Evolutionary conservation across 306 rosid genomes (phyloP), one percentile per base, ranked within the genome.

Genomic region (Sphenostylis stenocarpa): DNA sequence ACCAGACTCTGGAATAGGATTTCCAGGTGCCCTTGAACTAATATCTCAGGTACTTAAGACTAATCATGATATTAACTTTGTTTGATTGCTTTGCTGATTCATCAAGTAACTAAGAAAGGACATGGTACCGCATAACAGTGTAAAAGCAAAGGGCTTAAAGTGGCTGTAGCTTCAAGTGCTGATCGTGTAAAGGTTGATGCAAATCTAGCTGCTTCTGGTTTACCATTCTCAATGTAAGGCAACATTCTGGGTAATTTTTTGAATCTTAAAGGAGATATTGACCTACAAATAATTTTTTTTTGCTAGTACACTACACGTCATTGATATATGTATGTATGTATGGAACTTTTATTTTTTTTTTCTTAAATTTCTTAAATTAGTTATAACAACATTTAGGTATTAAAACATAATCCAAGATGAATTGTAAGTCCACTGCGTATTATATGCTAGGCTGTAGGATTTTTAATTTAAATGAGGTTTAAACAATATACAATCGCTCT

Each of bases 81-180:
- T 78, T 47, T 79, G 78, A 53, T 48, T 68, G 17, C 52, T 34
- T 79, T 68, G 76, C 80, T 76, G 52, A 45, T 80, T 71, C 80
- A 72, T 67, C 43, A 43, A 55, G 79, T 43, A 26, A 77, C 80
- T 74, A 55, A 73, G 36, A 82, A 68, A 49, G 63, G 79, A 24
- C 33, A 34, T 80, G 76, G 44, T 36, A 3, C 57, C 34, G 45
- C 67, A 14, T 73, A 63, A 79, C 88, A 95, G 98, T 95, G 98
- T 77, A 95, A 86, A 83, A 87, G 80, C 81, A 84, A 90, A 84
- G 98, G 97, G 74, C 96, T 95, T 79, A 95, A 95, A 87, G 98
- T 95, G 80, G 97, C 97, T 81, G 98, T 95, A 83, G 98, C 98
- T 34, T 95, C 98, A 49, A 95, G 98, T 73, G 98, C 97, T 85